phyloP scores from a whole-genome alignment of 2,329 filamentous ascomycete genomes.

The Pestalotiopsis sp. region DNA sequence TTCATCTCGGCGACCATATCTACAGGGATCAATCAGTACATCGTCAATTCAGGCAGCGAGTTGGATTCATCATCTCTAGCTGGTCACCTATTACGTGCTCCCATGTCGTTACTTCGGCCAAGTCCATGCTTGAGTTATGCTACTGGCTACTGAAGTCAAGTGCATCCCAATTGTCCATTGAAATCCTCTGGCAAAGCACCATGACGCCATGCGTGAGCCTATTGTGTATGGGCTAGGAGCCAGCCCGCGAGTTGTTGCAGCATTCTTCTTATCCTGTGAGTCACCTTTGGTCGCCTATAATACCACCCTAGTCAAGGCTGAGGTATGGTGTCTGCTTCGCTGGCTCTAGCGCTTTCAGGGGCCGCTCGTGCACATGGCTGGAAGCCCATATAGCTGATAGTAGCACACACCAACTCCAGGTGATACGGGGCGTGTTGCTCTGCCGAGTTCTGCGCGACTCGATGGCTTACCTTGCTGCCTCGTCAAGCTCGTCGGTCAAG shows the following conservation, averaged over 20 bases:
- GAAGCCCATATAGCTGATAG: no score
- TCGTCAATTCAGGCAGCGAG: background rate
- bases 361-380: background rate
- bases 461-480: background rate
- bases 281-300: background rate
- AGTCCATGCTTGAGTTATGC: background rate
- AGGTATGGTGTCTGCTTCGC: background rate
- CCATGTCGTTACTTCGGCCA: background rate
- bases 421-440: background rate
- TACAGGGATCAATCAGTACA: background rate
- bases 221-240: background rate
- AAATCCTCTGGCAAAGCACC: background rate
- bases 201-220: slow-evolving; percentile 1
- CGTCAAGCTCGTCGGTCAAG: background rate
- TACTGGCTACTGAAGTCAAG: background rate
- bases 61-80: background rate
- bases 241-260: background rate
- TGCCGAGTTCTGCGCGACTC: background rate
- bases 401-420: no score
- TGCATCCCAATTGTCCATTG: background rate
- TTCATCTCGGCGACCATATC: background rate
- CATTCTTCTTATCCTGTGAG: background rate
- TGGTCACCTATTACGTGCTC: background rate
- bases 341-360: background rate
- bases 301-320: background rate